Percentiles rank a stretch among this genome's conserved stretches.
These are phyloP conservation scores for Trichoderma atroviride DNA, from an alignment of 2,329 filamentous ascomycete genomes.

Conservation along the genomic window DNA sequence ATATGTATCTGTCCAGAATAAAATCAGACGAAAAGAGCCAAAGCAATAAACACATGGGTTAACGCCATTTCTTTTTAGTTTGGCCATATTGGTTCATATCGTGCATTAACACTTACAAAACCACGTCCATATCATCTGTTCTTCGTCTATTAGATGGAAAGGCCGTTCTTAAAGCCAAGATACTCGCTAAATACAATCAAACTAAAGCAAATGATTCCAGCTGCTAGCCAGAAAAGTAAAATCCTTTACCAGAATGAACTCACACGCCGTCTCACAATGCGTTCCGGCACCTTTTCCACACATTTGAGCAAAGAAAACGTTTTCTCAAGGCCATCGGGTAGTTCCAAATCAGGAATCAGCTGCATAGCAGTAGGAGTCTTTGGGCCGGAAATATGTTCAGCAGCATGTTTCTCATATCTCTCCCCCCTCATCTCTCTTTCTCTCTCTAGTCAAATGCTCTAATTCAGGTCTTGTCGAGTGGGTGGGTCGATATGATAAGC, in stretches of 20 bases:
- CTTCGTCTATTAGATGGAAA: not conserved
- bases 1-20: too few relatives aligned
- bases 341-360: constrained; percentile 25
- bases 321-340: constrained; percentile 11
- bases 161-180: not conserved
- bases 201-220: constrained; percentile 53
- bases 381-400: constrained; percentile 18
- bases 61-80: too few relatives aligned
- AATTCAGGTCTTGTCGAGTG: not conserved
- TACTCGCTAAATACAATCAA: constrained; percentile 2
- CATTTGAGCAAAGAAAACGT: constrained; percentile 29
- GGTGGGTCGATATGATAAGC: not conserved
- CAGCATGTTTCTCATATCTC: not conserved
- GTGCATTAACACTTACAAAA: too few relatives aligned
- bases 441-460: not conserved
- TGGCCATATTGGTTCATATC: too few relatives aligned
- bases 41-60: too few relatives aligned
- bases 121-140: not conserved
- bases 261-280: constrained; percentile 25
- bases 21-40: too few relatives aligned
- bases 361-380: constrained; percentile 34
- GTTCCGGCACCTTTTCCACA: constrained; percentile 19
- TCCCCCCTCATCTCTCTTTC: not conserved
- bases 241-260: constrained; percentile 36
- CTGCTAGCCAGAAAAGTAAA: not conserved